Conservation (phyloP, 2,329 filamentous ascomycete genomes). For the Calonectria pseudoreteaudii region DNA sequence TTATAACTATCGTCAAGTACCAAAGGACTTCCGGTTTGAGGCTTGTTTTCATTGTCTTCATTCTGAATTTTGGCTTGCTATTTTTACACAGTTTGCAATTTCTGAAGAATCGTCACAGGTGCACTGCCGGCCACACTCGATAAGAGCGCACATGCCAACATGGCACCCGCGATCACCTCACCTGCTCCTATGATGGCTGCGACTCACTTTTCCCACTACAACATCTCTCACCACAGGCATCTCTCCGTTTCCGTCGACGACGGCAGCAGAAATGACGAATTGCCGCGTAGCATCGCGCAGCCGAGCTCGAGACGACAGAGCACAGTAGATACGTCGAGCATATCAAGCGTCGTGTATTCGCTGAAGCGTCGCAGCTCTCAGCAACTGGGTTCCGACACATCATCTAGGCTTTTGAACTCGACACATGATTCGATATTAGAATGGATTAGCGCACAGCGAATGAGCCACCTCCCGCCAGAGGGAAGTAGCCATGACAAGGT, state of each 20-base stretch:
- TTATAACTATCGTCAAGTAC: neutral
- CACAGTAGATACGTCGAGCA: neutral
- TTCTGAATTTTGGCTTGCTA: no score
- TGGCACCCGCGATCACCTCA: slow-evolving; percentile 3
- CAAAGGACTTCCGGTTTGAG: neutral
- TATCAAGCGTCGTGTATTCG: neutral
- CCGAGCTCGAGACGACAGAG: neutral
- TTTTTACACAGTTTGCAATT: neutral
- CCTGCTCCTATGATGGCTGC: neutral
- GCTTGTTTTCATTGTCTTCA: neutral
- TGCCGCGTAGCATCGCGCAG: neutral
- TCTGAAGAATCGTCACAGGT: neutral
- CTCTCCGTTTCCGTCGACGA: neutral
- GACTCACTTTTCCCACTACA: slow-evolving; percentile 2
- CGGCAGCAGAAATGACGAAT: neutral
- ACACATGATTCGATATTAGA: neutral
- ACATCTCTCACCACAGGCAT: neutral
- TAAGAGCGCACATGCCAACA: neutral
- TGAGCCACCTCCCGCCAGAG: neutral
- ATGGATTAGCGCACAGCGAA: neutral
- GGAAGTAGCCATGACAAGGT: slow-evolving; percentile 1
- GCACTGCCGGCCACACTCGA: neutral
- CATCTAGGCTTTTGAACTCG: neutral
- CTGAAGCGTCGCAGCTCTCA: slow-evolving; percentile 1
- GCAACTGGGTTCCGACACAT: slow-evolving; percentile 1